Base-by-base conservation (phyloP, 805 yeast species). In the Metschnikowia proteae region DNA sequence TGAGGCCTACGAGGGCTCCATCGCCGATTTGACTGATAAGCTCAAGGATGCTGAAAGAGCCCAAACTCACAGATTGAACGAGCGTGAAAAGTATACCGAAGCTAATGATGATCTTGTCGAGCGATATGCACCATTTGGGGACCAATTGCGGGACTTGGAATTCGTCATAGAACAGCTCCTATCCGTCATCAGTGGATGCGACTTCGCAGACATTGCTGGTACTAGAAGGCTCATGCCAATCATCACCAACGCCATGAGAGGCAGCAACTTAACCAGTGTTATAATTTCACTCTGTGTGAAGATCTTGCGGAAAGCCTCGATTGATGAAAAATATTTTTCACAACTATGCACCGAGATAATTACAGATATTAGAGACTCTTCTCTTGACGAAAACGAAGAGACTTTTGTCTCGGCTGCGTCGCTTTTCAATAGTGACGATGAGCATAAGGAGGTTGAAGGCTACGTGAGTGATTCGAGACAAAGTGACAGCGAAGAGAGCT, bases 161-260 rank as follows among this genome's bases (percentile, higher is more conserved):
- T 90, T 83, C 60, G 80, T 90, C 41, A 75, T 90, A 37, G 81
- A 82, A 49, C 96, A 94, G 64, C 64, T 92, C 22, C 62, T 92
- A 34, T 65, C 71, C 7, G 78, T 88, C 27, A 84, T 91, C 0
- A 77, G 78, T 28, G 79, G 80, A 34, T 86, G 85, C 60, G 98
- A 94, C 63, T 89, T 81, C 60, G 84, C 89, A 57, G 97, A 94
- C 69, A 96, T 91, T 64, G 79, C 86, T 41, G 97, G 97, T 22
- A 79, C 97, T 60, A 78, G 96, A 63, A 81, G 82, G 39, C 81
- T 89, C 80, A 67, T 86, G 35, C 73, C 71, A 32, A 63, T 70
- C 8, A 63, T 71, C 25, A 63, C 75, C 51, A 71, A 80, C 23
- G 71, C 83, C n/a, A 68, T 86, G 49, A 75, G 83, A 1, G 74